A percentile compares a stretch with the other conserved stretches of the same genome.
Conservation (phyloP, 2,329 filamentous ascomycete genomes). For the Triangularia verruculosa region DNA sequence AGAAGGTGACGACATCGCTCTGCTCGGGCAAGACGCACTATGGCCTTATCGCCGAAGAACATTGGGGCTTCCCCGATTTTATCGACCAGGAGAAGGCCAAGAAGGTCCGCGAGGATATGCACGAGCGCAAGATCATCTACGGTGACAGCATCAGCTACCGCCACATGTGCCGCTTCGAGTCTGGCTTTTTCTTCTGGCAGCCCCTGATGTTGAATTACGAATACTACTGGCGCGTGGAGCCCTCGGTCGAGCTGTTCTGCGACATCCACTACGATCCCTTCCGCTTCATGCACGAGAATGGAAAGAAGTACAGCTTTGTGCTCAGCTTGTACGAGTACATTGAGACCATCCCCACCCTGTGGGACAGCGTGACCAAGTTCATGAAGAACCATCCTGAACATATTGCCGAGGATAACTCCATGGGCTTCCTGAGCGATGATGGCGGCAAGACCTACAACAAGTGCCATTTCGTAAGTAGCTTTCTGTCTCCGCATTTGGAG, state of each 20-base stretch:
- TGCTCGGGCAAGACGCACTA: conserved; percentile 93
- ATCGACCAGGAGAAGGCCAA: conserved; percentile 94
- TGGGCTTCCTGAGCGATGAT: conserved; percentile 90
- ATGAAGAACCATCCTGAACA: conserved; percentile 88
- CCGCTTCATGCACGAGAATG: conserved; percentile 91
- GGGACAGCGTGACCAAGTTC: conserved; percentile 94
- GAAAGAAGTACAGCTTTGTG: conserved; percentile 98
- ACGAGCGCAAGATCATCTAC: conserved; percentile 92
- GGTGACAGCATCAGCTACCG: conserved; percentile 95
- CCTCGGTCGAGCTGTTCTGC: conserved; percentile 93
- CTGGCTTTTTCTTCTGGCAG: conserved; percentile 98
- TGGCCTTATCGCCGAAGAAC: conserved; percentile 82
- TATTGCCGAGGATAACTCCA: conserved; percentile 76
- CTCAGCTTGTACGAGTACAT: conserved; percentile 94
- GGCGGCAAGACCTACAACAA: conserved; percentile 90
- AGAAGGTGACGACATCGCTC: conserved; percentile 81
- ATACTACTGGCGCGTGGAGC: conserved; percentile 99
- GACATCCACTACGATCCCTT: conserved; percentile 96
- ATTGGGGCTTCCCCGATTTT: conserved; percentile 95
- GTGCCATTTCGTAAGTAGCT: conserved; percentile 81
- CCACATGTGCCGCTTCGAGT: conserved; percentile 99
- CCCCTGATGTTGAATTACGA: conserved; percentile 92
- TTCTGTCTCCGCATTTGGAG: background rate
- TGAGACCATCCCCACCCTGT: conserved; percentile 93
- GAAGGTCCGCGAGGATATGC: conserved; percentile 92